Evolutionary conservation across 1,139 yeast species (phyloP).

Genomic region (Arxiozyma telluris): DNA sequence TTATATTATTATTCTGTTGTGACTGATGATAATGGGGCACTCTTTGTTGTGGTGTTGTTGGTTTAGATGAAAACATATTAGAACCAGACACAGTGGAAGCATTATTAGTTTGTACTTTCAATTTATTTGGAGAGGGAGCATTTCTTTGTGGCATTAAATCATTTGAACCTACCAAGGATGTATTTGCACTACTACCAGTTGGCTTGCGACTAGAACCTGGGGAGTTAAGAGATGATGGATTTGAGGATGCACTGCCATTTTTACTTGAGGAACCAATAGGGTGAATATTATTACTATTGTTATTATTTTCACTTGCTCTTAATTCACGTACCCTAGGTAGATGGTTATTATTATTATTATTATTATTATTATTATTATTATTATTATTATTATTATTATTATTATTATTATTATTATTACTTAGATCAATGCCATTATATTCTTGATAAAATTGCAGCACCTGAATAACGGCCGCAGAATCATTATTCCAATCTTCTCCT

Average conservation of each 20-base stretch:
- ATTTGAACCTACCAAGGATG: constrained; percentile 1
- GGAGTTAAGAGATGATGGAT: constrained; percentile 2
- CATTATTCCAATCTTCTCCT: constrained; percentile 74
- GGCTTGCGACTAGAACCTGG: neutral
- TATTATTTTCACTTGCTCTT: neutral
- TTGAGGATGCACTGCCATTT: constrained; percentile 4
- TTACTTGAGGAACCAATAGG: neutral
- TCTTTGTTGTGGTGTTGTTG: constrained; percentile 7
- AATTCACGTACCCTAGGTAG: constrained; percentile 1
- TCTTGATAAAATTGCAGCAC: constrained; percentile 76
- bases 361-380: constrained; percentile 19
- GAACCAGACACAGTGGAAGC: neutral
- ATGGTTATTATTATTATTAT: constrained; percentile 4
- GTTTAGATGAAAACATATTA: constrained; percentile 8
- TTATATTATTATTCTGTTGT: constrained; percentile 2
- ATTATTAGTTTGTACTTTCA: neutral
- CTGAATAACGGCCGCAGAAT: constrained; percentile 81
- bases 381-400: constrained; percentile 28
- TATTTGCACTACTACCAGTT: neutral
- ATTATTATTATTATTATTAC: constrained; percentile 13
- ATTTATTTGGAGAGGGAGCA: constrained; percentile 40
- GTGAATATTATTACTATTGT: neutral
- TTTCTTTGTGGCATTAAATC: constrained; percentile 37
- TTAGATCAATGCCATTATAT: constrained; percentile 36
- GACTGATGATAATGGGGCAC: constrained; percentile 12